Evolutionary conservation across 768 basidiomycete species (phyloP).

Genomic region (Agaricus subrufescens): DNA sequence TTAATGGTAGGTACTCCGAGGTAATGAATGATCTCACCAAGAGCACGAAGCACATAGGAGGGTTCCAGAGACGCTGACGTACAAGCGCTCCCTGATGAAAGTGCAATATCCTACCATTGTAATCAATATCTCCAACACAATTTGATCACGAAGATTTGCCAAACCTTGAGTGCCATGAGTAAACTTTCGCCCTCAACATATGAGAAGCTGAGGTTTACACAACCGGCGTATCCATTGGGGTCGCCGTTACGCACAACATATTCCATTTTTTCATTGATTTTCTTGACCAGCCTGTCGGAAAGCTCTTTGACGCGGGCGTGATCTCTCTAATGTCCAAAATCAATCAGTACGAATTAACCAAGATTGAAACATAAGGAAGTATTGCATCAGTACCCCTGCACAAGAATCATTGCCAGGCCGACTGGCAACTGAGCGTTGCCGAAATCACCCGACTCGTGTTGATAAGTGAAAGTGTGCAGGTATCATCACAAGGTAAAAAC

Average conservation of each 20-base stretch:
- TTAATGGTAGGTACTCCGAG: neutral
- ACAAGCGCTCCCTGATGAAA: slow-evolving; percentile 97
- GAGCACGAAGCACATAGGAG: slow-evolving; percentile 93
- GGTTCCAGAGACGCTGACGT: slow-evolving; percentile 98
- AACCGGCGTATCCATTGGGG: slow-evolving; percentile 87
- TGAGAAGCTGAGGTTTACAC: slow-evolving; percentile 91
- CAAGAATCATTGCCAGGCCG: slow-evolving; percentile 58
- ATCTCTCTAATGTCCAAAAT: slow-evolving; percentile 54
- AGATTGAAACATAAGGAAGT: neutral
- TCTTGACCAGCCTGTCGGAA: slow-evolving; percentile 74
- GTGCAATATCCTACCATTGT: slow-evolving; percentile 76
- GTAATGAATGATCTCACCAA: slow-evolving; percentile 46
- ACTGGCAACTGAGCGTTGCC: slow-evolving; percentile 12
- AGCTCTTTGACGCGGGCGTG: slow-evolving; percentile 68
- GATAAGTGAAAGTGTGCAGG: slow-evolving; percentile 29
- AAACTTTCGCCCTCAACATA: slow-evolving; percentile 98
- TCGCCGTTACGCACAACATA: slow-evolving; percentile 95
- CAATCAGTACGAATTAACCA: slow-evolving; percentile 13
- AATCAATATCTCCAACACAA: neutral
- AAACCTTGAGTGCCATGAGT: slow-evolving; percentile 91
- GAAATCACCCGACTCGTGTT: slow-evolving; percentile 42
- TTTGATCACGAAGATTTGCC: neutral
- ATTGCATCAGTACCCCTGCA: slow-evolving; percentile 92
- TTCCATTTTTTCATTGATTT: slow-evolving; percentile 80
- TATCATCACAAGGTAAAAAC: slow-evolving; percentile 36